phyloP scores from a whole-genome alignment of 345 rosid genomes.

The Gynandropsis gynandra region DNA sequence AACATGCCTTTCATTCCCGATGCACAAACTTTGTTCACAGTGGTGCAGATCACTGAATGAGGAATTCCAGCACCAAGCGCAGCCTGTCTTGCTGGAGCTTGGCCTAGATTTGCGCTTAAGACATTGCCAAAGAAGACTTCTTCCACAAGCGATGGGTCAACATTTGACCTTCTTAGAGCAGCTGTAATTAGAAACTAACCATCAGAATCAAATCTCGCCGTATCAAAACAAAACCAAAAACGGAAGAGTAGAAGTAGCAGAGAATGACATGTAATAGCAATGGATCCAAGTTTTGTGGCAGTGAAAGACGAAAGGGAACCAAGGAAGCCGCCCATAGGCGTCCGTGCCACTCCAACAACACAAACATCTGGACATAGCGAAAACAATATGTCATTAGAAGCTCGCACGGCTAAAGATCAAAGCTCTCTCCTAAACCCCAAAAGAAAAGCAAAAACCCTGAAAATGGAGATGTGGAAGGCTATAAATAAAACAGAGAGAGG shows the following conservation, averaged over 20 bases:
- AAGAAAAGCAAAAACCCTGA: too few relatives aligned
- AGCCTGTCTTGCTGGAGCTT: constrained; percentile 99
- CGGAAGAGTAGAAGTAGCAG: neutral
- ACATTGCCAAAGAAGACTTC: constrained; percentile 96
- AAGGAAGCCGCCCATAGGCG: constrained; percentile 83
- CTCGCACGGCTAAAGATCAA: too few relatives aligned
- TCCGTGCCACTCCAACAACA: constrained; percentile 86
- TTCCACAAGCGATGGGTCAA: constrained; percentile 83
- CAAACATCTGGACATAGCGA: constrained; percentile 62
- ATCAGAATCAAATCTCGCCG: constrained; percentile 4
- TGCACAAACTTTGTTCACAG: constrained; percentile 92
- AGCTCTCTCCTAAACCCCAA: too few relatives aligned
- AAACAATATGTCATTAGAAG: constrained; percentile 8
- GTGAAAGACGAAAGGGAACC: constrained; percentile 76
- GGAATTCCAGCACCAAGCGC: constrained; percentile 92
- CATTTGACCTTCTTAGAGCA: constrained; percentile 75
- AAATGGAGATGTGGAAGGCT: too few relatives aligned
- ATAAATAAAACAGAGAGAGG: too few relatives aligned
- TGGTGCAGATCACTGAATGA: constrained; percentile 78
- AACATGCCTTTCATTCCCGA: constrained; percentile 84
- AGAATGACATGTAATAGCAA: constrained; percentile 54
- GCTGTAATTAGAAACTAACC: constrained; percentile 28
- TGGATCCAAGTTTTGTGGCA: constrained; percentile 80
- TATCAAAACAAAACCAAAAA: too few relatives aligned
- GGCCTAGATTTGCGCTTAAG: constrained; percentile 88